Conservation (phyloP, 108 stramenopile species). For the Nitzschia sp. region DNA sequence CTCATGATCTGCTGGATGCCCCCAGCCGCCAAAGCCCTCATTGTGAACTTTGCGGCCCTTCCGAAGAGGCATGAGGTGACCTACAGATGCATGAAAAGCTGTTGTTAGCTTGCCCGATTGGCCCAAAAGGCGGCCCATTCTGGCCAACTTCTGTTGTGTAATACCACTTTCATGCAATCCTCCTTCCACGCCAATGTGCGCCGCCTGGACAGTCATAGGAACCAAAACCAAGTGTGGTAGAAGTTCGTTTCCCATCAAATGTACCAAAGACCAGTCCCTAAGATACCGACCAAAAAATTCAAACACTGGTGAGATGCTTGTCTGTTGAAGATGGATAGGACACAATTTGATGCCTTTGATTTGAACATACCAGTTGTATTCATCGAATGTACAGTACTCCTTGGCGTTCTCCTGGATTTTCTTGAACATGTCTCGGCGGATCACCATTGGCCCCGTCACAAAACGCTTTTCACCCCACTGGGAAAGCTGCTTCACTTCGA, state of each 20-base stretch:
- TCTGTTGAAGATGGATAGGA: background rate
- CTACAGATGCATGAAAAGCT: conserved; percentile 23
- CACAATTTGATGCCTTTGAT: background rate
- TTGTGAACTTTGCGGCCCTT: background rate
- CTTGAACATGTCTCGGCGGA: conserved; percentile 38
- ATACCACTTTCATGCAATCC: conserved; percentile 45
- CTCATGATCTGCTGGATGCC: conserved; percentile 53
- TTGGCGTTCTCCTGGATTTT: conserved; percentile 32
- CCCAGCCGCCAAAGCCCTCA: conserved; percentile 58
- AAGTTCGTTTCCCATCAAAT: conserved; percentile 26
- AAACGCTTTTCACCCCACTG: conserved; percentile 22
- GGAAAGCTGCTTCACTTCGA: background rate
- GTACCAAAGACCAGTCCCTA: conserved; percentile 55
- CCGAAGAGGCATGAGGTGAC: background rate
- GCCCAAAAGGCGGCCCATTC: conserved; percentile 1
- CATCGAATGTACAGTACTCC: conserved; percentile 53
- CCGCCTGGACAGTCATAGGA: conserved; percentile 36
- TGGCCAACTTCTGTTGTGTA: background rate
- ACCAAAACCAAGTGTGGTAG: conserved; percentile 39
- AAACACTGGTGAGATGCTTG: background rate
- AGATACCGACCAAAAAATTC: background rate
- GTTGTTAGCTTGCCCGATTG: too few relatives aligned
- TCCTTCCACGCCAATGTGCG: conserved; percentile 54
- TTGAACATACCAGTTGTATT: conserved; percentile 56
- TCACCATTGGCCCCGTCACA: conserved; percentile 55